Conservation (phyloP, 108 stramenopile species). For the Skeletonema potamos region DNA sequence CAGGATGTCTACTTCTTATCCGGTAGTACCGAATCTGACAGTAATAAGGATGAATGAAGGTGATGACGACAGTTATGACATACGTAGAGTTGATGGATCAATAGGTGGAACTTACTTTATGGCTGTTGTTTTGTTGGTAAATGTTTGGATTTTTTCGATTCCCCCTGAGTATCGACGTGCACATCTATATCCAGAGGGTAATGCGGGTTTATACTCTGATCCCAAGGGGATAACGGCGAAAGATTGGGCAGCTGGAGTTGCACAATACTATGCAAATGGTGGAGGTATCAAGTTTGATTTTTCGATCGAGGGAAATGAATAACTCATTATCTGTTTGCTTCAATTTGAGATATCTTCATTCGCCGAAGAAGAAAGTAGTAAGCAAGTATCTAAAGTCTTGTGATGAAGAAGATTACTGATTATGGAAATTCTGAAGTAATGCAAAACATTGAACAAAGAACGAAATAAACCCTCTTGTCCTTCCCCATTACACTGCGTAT, state of each 20-base stretch:
- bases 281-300: slow-evolving; percentile 54
- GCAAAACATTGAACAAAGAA: slow-evolving; percentile 26
- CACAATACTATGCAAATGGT: slow-evolving; percentile 44
- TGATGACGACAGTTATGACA: not conserved
- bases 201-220: not conserved
- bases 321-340: not conserved
- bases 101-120: slow-evolving; percentile 26
- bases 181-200: slow-evolving; percentile 19
- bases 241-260: slow-evolving; percentile 33
- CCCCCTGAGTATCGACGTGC: slow-evolving; percentile 52
- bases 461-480: slow-evolving; percentile 32
- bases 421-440: slow-evolving; percentile 9
- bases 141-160: slow-evolving; percentile 52
- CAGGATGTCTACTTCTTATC: not conserved
- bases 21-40: not conserved
- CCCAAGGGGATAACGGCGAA: slow-evolving; percentile 24
- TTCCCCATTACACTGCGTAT: slow-evolving; percentile 33
- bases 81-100: not conserved
- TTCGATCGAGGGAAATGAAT: slow-evolving; percentile 25
- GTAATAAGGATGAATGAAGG: not conserved
- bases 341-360: not conserved
- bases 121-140: slow-evolving; percentile 16
- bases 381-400: too few relatives aligned
- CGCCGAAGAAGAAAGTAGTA: too few relatives aligned
- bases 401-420: not conserved